A percentile compares a stretch with the other conserved stretches of the same genome.
Conservation (phyloP, 768 basidiomycete species). For the Boletus reticulatus region DNA sequence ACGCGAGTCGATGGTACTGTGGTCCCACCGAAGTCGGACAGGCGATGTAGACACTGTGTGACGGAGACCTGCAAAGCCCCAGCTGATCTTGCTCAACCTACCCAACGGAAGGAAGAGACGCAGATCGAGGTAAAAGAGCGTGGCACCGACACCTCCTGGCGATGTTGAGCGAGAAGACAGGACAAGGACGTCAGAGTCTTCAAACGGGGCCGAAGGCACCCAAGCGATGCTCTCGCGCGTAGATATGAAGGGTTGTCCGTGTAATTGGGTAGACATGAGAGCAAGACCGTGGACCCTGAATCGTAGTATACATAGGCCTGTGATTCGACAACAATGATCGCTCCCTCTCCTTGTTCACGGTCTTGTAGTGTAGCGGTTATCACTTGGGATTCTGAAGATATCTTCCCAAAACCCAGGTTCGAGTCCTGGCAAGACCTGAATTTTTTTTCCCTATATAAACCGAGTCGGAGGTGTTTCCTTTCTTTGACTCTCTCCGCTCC, state of each 20-base stretch:
- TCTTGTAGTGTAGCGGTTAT: slow-evolving; percentile 31
- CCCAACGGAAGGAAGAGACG: slow-evolving; percentile 25
- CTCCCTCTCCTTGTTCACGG: background rate
- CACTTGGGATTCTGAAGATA: slow-evolving; percentile 26
- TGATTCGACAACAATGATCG: no score
- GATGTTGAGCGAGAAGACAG: slow-evolving; percentile 27
- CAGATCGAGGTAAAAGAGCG: slow-evolving; percentile 25
- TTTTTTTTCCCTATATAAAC: background rate
- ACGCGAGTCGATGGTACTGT: slow-evolving; percentile 20
- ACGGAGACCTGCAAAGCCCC: slow-evolving; percentile 26
- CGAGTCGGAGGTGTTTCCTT: no score
- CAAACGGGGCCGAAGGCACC: slow-evolving; percentile 17
- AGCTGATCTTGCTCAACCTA: slow-evolving; percentile 15
- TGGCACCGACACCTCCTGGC: slow-evolving; percentile 9
- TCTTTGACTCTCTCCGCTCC: slow-evolving; percentile 2
- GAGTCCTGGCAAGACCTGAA: slow-evolving; percentile 25
- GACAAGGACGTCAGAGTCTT: slow-evolving; percentile 28
- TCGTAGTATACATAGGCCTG: no score
- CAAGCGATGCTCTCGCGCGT: slow-evolving; percentile 24
- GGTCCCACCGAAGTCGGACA: slow-evolving; percentile 17
- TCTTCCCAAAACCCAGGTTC: slow-evolving; percentile 29
- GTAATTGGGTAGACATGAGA: background rate
- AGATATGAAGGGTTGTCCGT: slow-evolving; percentile 20
- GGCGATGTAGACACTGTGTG: slow-evolving; percentile 19
- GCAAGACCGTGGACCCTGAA: no score